phyloP scores from a whole-genome alignment of 768 basidiomycete genomes.

The Pleurotus giganteus region DNA sequence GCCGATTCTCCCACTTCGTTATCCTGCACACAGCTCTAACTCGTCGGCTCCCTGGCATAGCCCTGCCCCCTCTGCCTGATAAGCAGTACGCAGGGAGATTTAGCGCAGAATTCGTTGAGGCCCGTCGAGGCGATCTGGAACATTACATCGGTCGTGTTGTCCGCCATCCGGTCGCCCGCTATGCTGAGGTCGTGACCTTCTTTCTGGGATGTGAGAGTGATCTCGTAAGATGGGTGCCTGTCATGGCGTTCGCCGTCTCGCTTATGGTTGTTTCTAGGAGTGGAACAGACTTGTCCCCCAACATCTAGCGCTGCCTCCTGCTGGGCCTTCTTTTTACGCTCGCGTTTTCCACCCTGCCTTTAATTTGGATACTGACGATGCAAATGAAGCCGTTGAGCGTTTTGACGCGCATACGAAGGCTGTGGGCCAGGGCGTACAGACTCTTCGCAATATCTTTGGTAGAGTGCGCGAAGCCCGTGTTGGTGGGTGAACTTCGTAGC shows the following conservation, averaged over 20 bases:
- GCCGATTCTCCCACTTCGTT: constrained; percentile 85
- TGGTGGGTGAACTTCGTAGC: constrained; percentile 39
- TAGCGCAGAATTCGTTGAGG: constrained; percentile 79
- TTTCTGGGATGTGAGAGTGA: constrained; percentile 81
- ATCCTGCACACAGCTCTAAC: constrained; percentile 70
- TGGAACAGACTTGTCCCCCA: constrained; percentile 65
- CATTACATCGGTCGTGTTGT: constrained; percentile 70
- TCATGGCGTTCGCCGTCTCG: constrained; percentile 1
- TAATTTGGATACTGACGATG: constrained; percentile 77
- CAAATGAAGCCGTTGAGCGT: constrained; percentile 49
- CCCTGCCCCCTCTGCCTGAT: constrained; percentile 79
- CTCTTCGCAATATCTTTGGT: constrained; percentile 59
- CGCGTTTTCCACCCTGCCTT: constrained; percentile 83
- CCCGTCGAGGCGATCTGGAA: constrained; percentile 77
- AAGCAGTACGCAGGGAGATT: constrained; percentile 84
- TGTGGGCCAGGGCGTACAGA: constrained; percentile 68
- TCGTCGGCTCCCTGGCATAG: constrained; percentile 70
- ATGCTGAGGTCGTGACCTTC: constrained; percentile 75
- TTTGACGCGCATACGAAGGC: constrained; percentile 69
- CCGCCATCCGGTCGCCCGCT: constrained; percentile 74
- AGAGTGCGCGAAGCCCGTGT: constrained; percentile 64
- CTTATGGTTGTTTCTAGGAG: constrained; percentile 44
- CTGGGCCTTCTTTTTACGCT: constrained; percentile 76
- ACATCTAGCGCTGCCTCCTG: constrained; percentile 57
- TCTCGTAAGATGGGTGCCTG: constrained; percentile 43